phyloP scores from a whole-genome alignment of 163 green algal species.

The Coccomyxa subellipsoidea region DNA sequence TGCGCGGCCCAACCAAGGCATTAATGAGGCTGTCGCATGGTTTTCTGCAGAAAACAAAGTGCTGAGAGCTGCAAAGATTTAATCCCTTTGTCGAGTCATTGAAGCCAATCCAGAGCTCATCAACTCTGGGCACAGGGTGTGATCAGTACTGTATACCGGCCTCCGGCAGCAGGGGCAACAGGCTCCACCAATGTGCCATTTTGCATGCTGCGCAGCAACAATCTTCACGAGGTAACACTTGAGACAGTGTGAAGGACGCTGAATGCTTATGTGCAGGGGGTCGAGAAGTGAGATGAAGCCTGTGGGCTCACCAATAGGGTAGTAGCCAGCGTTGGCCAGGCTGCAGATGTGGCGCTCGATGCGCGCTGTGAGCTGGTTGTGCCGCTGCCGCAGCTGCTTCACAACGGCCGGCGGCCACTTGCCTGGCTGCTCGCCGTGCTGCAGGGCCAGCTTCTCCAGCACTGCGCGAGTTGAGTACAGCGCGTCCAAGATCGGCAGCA shows the following conservation, averaged over 20 bases:
- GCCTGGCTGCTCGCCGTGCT: constrained; percentile 39
- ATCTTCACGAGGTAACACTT: no score
- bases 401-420: constrained; percentile 62
- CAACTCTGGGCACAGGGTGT: no score
- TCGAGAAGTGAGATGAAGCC: neutral
- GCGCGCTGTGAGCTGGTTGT: constrained; percentile 44
- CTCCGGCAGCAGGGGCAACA: no score
- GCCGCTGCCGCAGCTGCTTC: constrained; percentile 47
- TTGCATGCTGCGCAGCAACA: no score
- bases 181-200: no score
- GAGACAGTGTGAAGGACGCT: neutral
- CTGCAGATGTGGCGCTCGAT: constrained; percentile 40
- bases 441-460: constrained; percentile 43
- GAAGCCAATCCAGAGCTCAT: no score
- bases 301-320: constrained; percentile 18
- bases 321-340: constrained; percentile 22
- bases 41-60: no score
- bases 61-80: no score
- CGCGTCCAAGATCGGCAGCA: constrained; percentile 49
- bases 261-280: neutral
- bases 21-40: no score
- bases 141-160: no score
- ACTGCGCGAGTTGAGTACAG: constrained; percentile 40
- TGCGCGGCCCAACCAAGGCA: no score
- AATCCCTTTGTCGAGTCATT: no score